Evolutionary conservation across 768 basidiomycete genomes (phyloP).

Genomic region (Baorangia bicolor): DNA sequence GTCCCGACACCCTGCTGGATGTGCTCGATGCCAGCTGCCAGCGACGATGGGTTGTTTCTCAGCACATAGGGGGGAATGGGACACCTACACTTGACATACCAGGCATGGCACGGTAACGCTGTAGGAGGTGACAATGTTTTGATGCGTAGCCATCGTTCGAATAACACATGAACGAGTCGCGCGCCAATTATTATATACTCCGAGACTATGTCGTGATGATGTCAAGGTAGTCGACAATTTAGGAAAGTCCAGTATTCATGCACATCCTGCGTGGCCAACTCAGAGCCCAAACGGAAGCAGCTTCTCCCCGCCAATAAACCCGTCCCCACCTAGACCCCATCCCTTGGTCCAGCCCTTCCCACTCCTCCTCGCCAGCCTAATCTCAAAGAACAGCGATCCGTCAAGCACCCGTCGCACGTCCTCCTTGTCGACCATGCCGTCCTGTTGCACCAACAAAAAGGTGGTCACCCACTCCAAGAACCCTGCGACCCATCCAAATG

Average conservation of each 20-base stretch:
- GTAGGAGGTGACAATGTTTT: slow-evolving; percentile 19
- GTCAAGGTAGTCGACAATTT: neutral
- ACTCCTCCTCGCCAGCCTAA: slow-evolving; percentile 23
- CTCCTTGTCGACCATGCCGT: slow-evolving; percentile 41
- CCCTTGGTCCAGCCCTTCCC: slow-evolving; percentile 30
- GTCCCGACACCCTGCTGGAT: slow-evolving; percentile 48
- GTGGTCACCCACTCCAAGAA: slow-evolving; percentile 40
- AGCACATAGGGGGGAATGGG: neutral
- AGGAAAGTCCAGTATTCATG: slow-evolving; percentile 1
- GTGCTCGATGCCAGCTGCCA: slow-evolving; percentile 37
- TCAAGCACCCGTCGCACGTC: slow-evolving; percentile 43
- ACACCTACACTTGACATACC: neutral
- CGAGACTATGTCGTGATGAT: neutral
- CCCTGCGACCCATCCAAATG: slow-evolving; percentile 37
- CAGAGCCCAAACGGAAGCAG: slow-evolving; percentile 30
- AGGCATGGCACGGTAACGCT: neutral
- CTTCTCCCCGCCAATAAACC: slow-evolving; percentile 31
- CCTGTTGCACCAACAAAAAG: slow-evolving; percentile 39
- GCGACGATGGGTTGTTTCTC: slow-evolving; percentile 39
- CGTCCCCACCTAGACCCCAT: slow-evolving; percentile 31
- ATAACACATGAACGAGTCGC: no score
- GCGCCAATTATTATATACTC: no score
- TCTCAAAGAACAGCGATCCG: slow-evolving; percentile 39
- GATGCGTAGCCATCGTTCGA: neutral
- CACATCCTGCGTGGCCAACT: neutral